These are phyloP conservation scores for Diaporthe aspalathi DNA, from an alignment of 2,329 filamentous ascomycete genomes.

Conservation along the genomic window DNA sequence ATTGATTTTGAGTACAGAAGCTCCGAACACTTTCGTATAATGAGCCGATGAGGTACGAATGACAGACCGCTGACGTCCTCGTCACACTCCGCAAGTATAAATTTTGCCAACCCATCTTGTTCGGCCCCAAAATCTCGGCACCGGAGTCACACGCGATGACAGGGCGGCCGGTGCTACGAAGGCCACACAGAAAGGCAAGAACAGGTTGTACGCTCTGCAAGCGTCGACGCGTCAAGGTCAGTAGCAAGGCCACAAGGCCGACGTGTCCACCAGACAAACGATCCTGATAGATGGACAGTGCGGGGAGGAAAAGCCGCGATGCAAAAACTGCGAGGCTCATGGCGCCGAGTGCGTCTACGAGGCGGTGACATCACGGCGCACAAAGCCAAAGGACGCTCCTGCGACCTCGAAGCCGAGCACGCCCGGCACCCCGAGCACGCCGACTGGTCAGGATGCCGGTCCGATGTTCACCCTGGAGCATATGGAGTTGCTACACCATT, in stretches of 20 bases:
- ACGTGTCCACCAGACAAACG: background rate
- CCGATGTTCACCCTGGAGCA: background rate
- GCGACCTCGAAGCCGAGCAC: background rate
- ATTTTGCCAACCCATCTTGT: too few relatives aligned
- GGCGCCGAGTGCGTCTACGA: constrained; percentile 1
- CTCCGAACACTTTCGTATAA: background rate
- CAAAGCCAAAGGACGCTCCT: background rate
- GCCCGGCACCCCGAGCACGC: background rate
- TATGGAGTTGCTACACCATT: constrained; percentile 8
- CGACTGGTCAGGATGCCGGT: background rate
- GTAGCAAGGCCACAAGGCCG: background rate
- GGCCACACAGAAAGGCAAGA: constrained; percentile 10
- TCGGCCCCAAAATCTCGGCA: background rate
- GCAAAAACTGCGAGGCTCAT: background rate
- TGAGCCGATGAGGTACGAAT: background rate
- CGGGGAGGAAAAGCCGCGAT: constrained; percentile 4
- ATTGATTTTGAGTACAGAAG: background rate
- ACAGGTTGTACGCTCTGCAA: constrained; percentile 17
- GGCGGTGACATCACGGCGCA: constrained; percentile 1
- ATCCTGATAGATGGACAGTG: background rate
- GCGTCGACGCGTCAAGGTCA: constrained; percentile 5
- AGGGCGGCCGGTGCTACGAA: background rate
- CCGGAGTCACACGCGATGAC: background rate
- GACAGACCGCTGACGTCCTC: background rate
- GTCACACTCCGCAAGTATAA: background rate